phyloP scores from a whole-genome alignment of 805 yeast genomes.

The Kodamaea nitidulidarum region DNA sequence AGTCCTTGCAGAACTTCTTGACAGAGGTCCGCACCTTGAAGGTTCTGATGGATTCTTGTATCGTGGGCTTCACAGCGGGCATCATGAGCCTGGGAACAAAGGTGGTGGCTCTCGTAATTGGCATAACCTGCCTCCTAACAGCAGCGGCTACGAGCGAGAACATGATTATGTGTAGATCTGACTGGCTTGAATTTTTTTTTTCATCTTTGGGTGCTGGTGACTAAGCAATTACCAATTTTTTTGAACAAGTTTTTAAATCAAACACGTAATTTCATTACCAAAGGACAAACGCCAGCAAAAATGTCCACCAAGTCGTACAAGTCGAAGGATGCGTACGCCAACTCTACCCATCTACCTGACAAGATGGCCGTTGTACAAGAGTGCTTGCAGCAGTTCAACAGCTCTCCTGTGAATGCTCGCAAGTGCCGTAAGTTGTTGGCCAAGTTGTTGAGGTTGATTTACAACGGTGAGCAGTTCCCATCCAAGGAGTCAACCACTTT shows the following conservation, averaged over 20 bases:
- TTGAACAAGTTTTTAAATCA: slow-evolving; percentile 11
- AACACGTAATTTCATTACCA: slow-evolving; percentile 13
- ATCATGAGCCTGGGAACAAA: slow-evolving; percentile 13
- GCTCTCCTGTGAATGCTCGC: slow-evolving; percentile 82
- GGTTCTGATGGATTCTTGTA: slow-evolving; percentile 5
- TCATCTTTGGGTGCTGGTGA: neutral
- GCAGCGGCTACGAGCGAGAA: slow-evolving; percentile 14
- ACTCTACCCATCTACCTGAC: slow-evolving; percentile 67
- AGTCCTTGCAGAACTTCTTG: slow-evolving; percentile 87
- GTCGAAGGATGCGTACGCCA: slow-evolving; percentile 66
- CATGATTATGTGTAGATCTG: slow-evolving; percentile 11
- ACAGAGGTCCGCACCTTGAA: slow-evolving; percentile 92
- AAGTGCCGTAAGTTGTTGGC: slow-evolving; percentile 82
- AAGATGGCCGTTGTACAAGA: slow-evolving; percentile 97
- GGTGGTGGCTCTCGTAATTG: slow-evolving; percentile 13
- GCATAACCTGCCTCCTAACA: slow-evolving; percentile 15
- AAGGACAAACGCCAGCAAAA: neutral
- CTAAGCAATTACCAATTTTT: slow-evolving; percentile 1
- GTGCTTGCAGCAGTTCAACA: slow-evolving; percentile 88
- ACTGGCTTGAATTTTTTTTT: slow-evolving; percentile 4
- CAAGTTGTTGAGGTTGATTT: slow-evolving; percentile 74
- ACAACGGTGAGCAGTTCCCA: slow-evolving; percentile 85
- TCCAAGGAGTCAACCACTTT: slow-evolving; percentile 85
- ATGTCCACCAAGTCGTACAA: slow-evolving; percentile 86
- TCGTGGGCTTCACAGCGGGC: slow-evolving; percentile 5